These are phyloP conservation scores for Pholiota molesta DNA, from an alignment of 768 basidiomycete genomes.

Conservation along the genomic window DNA sequence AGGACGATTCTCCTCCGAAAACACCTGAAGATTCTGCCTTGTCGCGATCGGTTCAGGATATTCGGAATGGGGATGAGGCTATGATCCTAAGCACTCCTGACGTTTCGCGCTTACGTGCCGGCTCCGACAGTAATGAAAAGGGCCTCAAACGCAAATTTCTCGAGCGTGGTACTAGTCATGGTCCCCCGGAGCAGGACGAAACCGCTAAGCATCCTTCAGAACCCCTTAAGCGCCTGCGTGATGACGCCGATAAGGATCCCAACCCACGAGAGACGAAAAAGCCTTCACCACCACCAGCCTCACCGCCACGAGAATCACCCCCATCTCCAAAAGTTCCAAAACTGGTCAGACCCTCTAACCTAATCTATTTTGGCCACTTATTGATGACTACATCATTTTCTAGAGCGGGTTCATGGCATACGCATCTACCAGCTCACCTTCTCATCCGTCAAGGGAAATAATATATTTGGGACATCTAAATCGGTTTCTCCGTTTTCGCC, in stretches of 20 bases:
- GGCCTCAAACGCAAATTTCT: conserved; percentile 70
- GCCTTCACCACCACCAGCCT: conserved; percentile 67
- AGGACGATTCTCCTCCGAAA: conserved; percentile 26
- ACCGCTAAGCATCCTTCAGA: conserved; percentile 32
- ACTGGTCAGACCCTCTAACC: conserved; percentile 42
- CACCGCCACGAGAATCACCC: conserved; percentile 39
- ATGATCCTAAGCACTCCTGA: conserved; percentile 18
- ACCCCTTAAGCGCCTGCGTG: conserved; percentile 59
- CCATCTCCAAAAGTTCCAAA: conserved; percentile 39
- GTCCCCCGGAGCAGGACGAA: conserved; percentile 44
- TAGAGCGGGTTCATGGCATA: conserved; percentile 83
- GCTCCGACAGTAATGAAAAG: conserved; percentile 59
- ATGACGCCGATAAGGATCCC: conserved; percentile 63
- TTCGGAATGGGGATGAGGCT: conserved; percentile 20
- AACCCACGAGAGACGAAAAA: conserved; percentile 64
- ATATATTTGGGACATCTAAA: conserved; percentile 47
- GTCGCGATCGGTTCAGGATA: conserved; percentile 22
- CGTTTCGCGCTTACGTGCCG: conserved; percentile 32
- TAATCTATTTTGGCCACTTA: conserved; percentile 5
- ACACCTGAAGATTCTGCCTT: conserved; percentile 24
- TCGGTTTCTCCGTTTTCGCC: conserved; percentile 33
- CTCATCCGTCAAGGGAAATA: conserved; percentile 71
- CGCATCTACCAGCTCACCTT: conserved; percentile 78
- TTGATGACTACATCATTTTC: conserved; percentile 9
- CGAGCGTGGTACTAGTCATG: conserved; percentile 69